Evolutionary conservation across 495 filamentous ascomycete species (phyloP), one percentile per base, ranked within the genome.

Genomic region (Neurospora sp.): DNA sequence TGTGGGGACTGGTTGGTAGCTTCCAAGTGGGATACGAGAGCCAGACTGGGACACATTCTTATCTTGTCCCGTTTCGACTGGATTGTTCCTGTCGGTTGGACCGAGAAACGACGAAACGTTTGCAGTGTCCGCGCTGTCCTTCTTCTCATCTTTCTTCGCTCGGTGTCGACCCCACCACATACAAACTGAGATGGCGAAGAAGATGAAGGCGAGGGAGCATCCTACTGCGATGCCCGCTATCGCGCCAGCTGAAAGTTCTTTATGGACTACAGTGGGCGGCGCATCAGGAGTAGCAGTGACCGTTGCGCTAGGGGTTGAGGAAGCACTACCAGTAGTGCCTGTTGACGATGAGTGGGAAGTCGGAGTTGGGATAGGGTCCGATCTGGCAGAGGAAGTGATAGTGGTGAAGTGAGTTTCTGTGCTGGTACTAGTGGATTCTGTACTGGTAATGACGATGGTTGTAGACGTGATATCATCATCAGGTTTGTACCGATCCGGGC

Each of bases 161-260:
- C 65, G 70, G 1, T 44, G 71, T 16, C 73, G 69, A 40, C 71
- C 39, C 73, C 73, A 77, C 72, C 71, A 74, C 73, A 74, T 71
- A 20, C 42, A 76, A 5, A 70, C 39, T 1, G 39, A 44, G 31
- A 77, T 70, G 3, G 71, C 69, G 11, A 46, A 71, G 31, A 77
- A 68, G 14, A 76, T 53, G 61, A 39, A 71, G 14, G 72, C 42
- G 9, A 78, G 44, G 35, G 31, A 65, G 48, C 74, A 75, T 12
- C 71, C 74, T 0, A 77, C 70, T 8, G 75, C 72, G 46, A 80
- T 75, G 1, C 75, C 77, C 3, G 75, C 74, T 4, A 80, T 70
- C 18, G 70, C 68, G 12, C 72, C 73, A 10, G 75, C 22, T 4
- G 78, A 69, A 9, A 77, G 41, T 37, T 27, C 53, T 4, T 65